These are phyloP conservation scores for Phyllosticta capitalensis DNA, from an alignment of 2,329 filamentous ascomycete genomes.

Conservation along the genomic window DNA sequence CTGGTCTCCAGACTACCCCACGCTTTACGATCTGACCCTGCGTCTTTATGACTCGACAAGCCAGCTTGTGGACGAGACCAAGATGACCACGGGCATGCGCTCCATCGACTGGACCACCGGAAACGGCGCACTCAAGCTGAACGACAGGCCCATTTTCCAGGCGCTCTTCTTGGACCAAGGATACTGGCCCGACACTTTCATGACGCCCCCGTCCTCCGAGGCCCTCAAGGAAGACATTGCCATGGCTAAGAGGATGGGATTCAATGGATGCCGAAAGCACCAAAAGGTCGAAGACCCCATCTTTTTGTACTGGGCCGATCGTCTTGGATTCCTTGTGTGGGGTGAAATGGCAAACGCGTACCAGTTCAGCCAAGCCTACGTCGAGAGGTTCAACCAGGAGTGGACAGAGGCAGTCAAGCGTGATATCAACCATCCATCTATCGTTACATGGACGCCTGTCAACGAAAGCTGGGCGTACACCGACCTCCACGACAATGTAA, in stretches of 20 bases:
- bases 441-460: slow-evolving; percentile 58
- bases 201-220: slow-evolving; percentile 46
- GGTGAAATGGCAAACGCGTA: slow-evolving; percentile 58
- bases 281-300: slow-evolving; percentile 54
- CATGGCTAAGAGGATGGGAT: slow-evolving; percentile 50
- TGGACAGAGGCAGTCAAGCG: slow-evolving; percentile 54
- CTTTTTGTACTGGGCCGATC: slow-evolving; percentile 54
- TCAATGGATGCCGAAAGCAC: slow-evolving; percentile 57
- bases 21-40: slow-evolving; percentile 47
- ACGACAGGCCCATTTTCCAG: slow-evolving; percentile 51
- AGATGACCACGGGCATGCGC: slow-evolving; percentile 53
- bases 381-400: slow-evolving; percentile 52
- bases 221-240: slow-evolving; percentile 45
- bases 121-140: slow-evolving; percentile 51
- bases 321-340: slow-evolving; percentile 53
- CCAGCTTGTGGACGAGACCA: slow-evolving; percentile 44
- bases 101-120: slow-evolving; percentile 49
- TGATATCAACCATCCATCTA: slow-evolving; percentile 55
- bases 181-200: slow-evolving; percentile 53
- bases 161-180: slow-evolving; percentile 52
- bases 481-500: slow-evolving; percentile 44
- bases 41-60: slow-evolving; percentile 37
- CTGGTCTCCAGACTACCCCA: slow-evolving; percentile 51
- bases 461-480: slow-evolving; percentile 59
- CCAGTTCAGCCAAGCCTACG: slow-evolving; percentile 49